A percentile compares a stretch with the other conserved stretches of the same genome.
phyloP scores from a whole-genome alignment of 306 rosid genomes.

The Herpetospermum pedunculosum region DNA sequence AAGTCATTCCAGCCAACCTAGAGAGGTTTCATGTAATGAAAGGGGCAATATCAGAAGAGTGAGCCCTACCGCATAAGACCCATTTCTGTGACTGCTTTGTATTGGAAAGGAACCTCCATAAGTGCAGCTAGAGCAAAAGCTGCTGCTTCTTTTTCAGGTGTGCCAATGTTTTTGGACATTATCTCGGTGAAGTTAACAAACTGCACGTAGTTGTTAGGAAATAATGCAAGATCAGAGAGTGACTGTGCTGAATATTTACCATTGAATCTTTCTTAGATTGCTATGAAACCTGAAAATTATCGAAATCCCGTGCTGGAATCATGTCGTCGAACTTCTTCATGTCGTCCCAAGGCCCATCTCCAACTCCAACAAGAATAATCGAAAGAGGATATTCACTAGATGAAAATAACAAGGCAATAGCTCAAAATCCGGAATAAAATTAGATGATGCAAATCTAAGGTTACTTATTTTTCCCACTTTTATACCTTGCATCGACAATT shows the following conservation, averaged over 20 bases:
- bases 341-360: conserved; percentile 98
- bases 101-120: conserved; percentile 92
- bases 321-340: conserved; percentile 83
- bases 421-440: not conserved
- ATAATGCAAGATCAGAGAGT: not conserved
- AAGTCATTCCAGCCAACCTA: not conserved
- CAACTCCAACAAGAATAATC: conserved; percentile 80
- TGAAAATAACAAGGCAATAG: conserved; percentile 3
- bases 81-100: conserved; percentile 58
- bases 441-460: not conserved
- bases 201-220: conserved; percentile 21
- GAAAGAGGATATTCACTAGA: conserved; percentile 68
- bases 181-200: conserved; percentile 78
- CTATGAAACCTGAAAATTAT: conserved; percentile 68
- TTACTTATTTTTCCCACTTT: not conserved
- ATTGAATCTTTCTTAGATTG: not conserved
- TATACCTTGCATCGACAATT: conserved; percentile 66
- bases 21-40: too few relatives aligned
- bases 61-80: conserved; percentile 47
- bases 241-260: not conserved
- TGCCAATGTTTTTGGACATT: conserved; percentile 25
- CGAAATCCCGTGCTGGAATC: conserved; percentile 67
- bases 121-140: conserved; percentile 90
- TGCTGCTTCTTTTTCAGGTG: conserved; percentile 58
- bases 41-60: not conserved